Conservation (phyloP, 2,329 filamentous ascomycete species). For the Eutypella sp. region DNA sequence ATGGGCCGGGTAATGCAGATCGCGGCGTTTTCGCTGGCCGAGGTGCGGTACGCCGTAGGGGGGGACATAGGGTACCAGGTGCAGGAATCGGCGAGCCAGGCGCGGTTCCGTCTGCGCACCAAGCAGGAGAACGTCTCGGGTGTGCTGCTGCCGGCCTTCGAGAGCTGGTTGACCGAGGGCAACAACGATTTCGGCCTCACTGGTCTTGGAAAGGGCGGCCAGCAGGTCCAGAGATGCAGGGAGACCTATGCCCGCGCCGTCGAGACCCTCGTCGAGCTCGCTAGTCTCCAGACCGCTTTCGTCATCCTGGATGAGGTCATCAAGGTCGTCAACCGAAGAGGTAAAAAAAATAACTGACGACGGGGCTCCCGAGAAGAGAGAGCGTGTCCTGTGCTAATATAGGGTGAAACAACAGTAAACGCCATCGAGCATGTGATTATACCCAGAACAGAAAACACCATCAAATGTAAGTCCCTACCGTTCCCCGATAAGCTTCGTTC, state of each 20-base stretch:
- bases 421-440: conserved; percentile 97
- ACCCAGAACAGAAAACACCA: conserved; percentile 97
- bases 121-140: conserved; percentile 99
- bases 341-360: conserved; percentile 46
- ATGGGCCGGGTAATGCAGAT: conserved; percentile 99
- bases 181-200: conserved; percentile 96
- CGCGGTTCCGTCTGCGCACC: conserved; percentile 86
- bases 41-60: conserved; percentile 95
- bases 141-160: conserved; percentile 89
- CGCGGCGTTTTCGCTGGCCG: conserved; percentile 92
- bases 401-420: conserved; percentile 67
- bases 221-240: conserved; percentile 90
- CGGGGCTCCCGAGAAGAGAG: conserved; percentile 1
- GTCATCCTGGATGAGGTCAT: conserved; percentile 98
- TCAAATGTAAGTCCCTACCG: conserved; percentile 65
- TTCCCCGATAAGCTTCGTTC: too few relatives aligned
- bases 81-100: conserved; percentile 89
- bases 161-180: conserved; percentile 82
- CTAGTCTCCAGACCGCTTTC: conserved; percentile 94
- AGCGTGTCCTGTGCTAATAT: conserved; percentile 25
- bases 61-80: conserved; percentile 96
- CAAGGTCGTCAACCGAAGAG: conserved; percentile 96
- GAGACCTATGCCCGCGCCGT: conserved; percentile 96
- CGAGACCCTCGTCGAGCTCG: conserved; percentile 90
- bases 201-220: conserved; percentile 91